Base-by-base conservation (phyloP, 768 basidiomycete genomes). In the Collybiopsis luxurians region DNA sequence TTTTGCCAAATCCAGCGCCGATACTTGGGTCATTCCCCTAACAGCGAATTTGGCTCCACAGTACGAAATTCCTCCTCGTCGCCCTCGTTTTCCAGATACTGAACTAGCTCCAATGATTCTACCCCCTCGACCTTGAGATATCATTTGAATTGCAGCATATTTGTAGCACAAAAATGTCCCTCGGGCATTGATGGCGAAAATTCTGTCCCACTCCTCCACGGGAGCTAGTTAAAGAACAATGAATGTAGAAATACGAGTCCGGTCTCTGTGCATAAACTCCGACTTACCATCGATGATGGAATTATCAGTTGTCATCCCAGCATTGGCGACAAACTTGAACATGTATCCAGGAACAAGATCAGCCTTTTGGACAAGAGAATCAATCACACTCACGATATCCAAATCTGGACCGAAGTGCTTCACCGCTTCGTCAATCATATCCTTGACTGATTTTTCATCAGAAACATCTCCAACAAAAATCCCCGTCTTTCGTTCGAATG, bases 301-400 rank as follows among this genome's bases (percentile, higher is more conserved):
- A 19, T 60, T 61, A 1, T 59, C 24, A 28, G 44, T 47, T 5
- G 60, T 59, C 24, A 69, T 61, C 0, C 69, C 71, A 10, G 71
- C 71, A 53, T 73, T 73, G 2, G 71, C 69, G 2, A 73, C 64
- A 68, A 74, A 71, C 72, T 72, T 19, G 21, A 17, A 7, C n/a
- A n/a, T 7, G 2, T 21, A 15, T 13, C 27, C 17, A 17, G 12
- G 1, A 4, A 27, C 44, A 13, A 19, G 42, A 44, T n/a, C 10
- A 27, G 17, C 9, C 30, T 15, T 9, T 12, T 3, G 40, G 36
- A 15, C 40, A 46, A 23, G 31, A n/a, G 42, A 28, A 49, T 21
- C 24, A 48, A 26, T 21, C 10, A 27, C 10, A 59, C 80, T 57
- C 47, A 80, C 81, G 17, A 80, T 79, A 58, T 82, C 78, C 19